Evolutionary conservation across 805 yeast species (phyloP).

Genomic region (Saccharomycopsis vini): DNA sequence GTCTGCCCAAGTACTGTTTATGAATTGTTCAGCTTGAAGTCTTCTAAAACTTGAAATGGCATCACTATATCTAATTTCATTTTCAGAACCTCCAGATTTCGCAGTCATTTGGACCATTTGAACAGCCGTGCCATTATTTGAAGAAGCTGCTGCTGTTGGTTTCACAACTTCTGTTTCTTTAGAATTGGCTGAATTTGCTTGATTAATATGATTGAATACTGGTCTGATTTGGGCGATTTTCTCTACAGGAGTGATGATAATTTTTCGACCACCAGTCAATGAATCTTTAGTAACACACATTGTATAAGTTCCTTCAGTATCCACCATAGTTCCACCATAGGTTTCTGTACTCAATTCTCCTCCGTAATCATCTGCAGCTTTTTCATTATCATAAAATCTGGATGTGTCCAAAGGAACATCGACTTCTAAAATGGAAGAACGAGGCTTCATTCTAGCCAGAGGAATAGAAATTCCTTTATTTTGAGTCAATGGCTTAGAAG

Average conservation of each 20-base stretch:
- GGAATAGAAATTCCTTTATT: slow-evolving; percentile 31
- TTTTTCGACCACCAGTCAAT: slow-evolving; percentile 32
- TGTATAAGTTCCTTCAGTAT: slow-evolving; percentile 40
- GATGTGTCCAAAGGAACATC: slow-evolving; percentile 66
- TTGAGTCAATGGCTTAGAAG: slow-evolving; percentile 31
- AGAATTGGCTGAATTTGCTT: slow-evolving; percentile 33
- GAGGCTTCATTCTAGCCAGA: slow-evolving; percentile 48
- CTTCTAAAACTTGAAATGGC: slow-evolving; percentile 55
- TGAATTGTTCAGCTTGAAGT: slow-evolving; percentile 52
- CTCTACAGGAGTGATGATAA: slow-evolving; percentile 58
- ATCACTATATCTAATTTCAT: slow-evolving; percentile 56
- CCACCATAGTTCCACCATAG: slow-evolving; percentile 59
- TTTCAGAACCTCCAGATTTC: slow-evolving; percentile 47
- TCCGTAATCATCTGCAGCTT: slow-evolving; percentile 41
- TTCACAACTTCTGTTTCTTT: slow-evolving; percentile 26
- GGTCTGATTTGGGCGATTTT: slow-evolving; percentile 75
- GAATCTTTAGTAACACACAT: slow-evolving; percentile 23
- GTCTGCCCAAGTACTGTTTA: slow-evolving; percentile 38
- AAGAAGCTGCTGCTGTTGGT: slow-evolving; percentile 14
- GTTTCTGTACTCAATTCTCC: slow-evolving; percentile 46
- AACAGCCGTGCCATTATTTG: slow-evolving; percentile 22
- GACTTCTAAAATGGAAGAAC: slow-evolving; percentile 59
- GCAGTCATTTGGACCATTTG: slow-evolving; percentile 74
- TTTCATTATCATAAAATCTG: slow-evolving; percentile 56
- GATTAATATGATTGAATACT: slow-evolving; percentile 70